A percentile compares a stretch with the other conserved stretches of the same genome.
Evolutionary conservation across 768 basidiomycete species (phyloP).

Genomic region (Tephrocybe rancida): DNA sequence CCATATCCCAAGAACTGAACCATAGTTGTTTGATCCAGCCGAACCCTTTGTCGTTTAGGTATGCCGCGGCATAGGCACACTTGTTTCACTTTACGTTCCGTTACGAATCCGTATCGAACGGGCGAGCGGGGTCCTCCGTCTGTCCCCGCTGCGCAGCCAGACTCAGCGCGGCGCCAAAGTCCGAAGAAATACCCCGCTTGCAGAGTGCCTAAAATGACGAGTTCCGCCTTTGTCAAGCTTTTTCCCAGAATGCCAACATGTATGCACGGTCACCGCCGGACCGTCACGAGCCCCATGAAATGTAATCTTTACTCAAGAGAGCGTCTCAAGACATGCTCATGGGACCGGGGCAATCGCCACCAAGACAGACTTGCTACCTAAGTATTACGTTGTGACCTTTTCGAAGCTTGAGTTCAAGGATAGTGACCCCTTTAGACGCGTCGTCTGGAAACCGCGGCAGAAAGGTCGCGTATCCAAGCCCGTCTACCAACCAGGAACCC

Average conservation of each 20-base stretch:
- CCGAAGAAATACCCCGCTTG: background rate
- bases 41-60: background rate
- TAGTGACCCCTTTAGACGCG: background rate
- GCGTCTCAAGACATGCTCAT: background rate
- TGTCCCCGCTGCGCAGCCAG: background rate
- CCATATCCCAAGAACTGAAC: background rate
- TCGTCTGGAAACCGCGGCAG: conserved; percentile 10
- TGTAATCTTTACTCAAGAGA: background rate
- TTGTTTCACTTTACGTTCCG: background rate
- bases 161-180: background rate
- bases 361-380: background rate
- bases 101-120: conserved; percentile 3
- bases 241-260: background rate
- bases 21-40: background rate
- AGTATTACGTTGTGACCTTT: conserved; percentile 1
- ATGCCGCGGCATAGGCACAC: background rate
- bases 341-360: background rate
- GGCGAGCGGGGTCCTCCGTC: too few relatives aligned
- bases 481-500: conserved; percentile 15
- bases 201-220: background rate
- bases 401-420: background rate
- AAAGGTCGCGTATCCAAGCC: conserved; percentile 9
- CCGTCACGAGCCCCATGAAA: background rate
- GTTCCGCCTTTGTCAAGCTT: background rate
- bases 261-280: background rate